Evolutionary conservation across 2,329 filamentous ascomycete genomes (phyloP).

Genomic region (Truncatella angustata): DNA sequence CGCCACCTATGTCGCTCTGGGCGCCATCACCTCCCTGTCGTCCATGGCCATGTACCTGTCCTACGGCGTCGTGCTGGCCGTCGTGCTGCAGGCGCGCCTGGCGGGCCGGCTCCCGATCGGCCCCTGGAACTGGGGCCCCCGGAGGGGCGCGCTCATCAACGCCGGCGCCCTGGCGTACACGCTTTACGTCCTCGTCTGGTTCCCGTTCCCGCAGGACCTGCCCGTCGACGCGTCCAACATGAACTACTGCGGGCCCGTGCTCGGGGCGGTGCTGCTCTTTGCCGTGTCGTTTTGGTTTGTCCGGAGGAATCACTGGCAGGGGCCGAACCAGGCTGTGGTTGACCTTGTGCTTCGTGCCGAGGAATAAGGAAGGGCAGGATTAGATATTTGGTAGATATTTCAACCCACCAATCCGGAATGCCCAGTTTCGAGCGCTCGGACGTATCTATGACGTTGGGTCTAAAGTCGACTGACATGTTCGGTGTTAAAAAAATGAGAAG

Average conservation of each 20-base stretch:
- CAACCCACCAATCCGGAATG: too few relatives aligned
- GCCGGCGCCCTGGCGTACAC: slow-evolving; percentile 9
- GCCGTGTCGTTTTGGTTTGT: slow-evolving; percentile 1
- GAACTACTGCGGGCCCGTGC: slow-evolving; percentile 13
- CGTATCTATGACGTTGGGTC: too few relatives aligned
- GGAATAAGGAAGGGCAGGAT: too few relatives aligned
- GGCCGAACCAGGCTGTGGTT: neutral
- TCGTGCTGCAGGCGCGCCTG: slow-evolving; percentile 7
- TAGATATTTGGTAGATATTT: too few relatives aligned
- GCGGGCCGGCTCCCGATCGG: neutral
- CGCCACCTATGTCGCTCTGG: slow-evolving; percentile 12
- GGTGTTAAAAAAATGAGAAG: too few relatives aligned
- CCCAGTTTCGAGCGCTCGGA: too few relatives aligned
- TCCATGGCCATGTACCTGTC: slow-evolving; percentile 13
- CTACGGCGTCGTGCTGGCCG: slow-evolving; percentile 11
- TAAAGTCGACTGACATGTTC: too few relatives aligned
- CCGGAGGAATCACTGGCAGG: neutral
- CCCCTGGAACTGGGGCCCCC: slow-evolving; percentile 10
- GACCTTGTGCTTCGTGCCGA: neutral
- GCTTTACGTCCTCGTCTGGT: slow-evolving; percentile 11
- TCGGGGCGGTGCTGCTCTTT: neutral
- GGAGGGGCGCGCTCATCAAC: slow-evolving; percentile 8
- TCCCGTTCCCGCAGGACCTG: slow-evolving; percentile 10
- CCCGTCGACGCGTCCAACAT: slow-evolving; percentile 10
- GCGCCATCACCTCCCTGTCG: slow-evolving; percentile 13